Percentiles rank a stretch among this genome's conserved stretches.
Evolutionary conservation across 768 basidiomycete genomes (phyloP).

Genomic region (Pleurotus salmoneostramineus): DNA sequence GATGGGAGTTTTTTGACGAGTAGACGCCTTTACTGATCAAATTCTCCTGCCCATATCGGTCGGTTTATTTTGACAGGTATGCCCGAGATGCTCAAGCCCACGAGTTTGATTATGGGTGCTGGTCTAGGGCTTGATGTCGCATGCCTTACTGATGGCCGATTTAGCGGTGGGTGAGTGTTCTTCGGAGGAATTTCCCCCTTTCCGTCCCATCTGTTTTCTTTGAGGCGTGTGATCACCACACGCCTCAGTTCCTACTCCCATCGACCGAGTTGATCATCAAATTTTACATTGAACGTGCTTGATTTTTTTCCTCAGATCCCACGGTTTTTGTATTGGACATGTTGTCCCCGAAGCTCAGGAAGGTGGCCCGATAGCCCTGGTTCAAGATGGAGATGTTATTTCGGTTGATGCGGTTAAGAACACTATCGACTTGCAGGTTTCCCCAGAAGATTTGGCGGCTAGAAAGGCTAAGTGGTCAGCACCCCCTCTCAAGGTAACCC

Average conservation of each 20-base stretch:
- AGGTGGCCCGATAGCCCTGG: constrained; percentile 90
- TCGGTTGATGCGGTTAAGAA: constrained; percentile 88
- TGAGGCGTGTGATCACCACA: constrained; percentile 9
- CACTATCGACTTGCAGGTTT: constrained; percentile 72
- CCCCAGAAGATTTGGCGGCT: constrained; percentile 73
- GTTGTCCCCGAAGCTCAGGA: constrained; percentile 96
- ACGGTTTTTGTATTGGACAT: constrained; percentile 96
- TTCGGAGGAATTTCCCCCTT: constrained; percentile 7
- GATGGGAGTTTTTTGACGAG: neutral
- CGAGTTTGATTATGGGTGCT: constrained; percentile 97
- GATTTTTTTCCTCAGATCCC: constrained; percentile 62
- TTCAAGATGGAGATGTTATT: constrained; percentile 83
- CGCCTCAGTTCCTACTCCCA: constrained; percentile 10
- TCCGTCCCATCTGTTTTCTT: constrained; percentile 12
- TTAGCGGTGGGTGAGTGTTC: constrained; percentile 86
- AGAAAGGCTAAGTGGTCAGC: constrained; percentile 75
- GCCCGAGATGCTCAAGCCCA: constrained; percentile 99
- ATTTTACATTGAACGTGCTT: neutral
- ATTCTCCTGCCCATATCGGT: constrained; percentile 9
- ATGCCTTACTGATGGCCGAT: constrained; percentile 95
- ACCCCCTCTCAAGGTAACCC: constrained; percentile 78
- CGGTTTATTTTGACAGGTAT: constrained; percentile 55
- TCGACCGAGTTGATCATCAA: neutral
- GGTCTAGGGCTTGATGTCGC: constrained; percentile 95
- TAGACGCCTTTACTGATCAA: neutral